These are phyloP conservation scores for Pseudotulostoma volvatum DNA, from an alignment of 495 filamentous ascomycete species.

Conservation along the genomic window DNA sequence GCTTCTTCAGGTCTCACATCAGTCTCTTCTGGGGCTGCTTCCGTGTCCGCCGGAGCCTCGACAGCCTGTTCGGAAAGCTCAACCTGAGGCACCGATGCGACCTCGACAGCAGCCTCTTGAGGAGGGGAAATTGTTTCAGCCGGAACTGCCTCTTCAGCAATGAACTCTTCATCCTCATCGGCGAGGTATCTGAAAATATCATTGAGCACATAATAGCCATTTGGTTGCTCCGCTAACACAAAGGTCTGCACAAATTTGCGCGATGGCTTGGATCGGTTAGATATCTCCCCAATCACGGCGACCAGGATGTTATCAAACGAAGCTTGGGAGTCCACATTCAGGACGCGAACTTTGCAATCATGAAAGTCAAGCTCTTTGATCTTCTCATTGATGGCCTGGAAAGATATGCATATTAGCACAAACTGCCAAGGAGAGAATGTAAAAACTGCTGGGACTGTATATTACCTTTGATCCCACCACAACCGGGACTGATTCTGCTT, in stretches of 20 bases:
- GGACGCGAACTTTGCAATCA: conserved; percentile 94
- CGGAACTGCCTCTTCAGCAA: conserved; percentile 37
- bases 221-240: conserved; percentile 87
- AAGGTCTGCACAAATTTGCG: conserved; percentile 98
- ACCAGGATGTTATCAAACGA: conserved; percentile 87
- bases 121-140: conserved; percentile 20
- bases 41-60: conserved; percentile 19
- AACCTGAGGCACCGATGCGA: conserved; percentile 21
- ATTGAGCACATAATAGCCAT: conserved; percentile 95
- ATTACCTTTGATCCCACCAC: conserved; percentile 71
- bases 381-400: conserved; percentile 76
- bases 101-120: conserved; percentile 22
- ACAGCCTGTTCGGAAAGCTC: conserved; percentile 12
- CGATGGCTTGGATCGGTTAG: conserved; percentile 74
- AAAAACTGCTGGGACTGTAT: no score
- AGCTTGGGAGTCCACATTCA: conserved; percentile 92
- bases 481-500: conserved; percentile 72
- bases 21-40: conserved; percentile 32
- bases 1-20: conserved; percentile 40
- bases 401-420: conserved; percentile 4
- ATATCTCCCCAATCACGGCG: conserved; percentile 94
- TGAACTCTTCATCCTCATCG: conserved; percentile 57
- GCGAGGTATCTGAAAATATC: conserved; percentile 90
- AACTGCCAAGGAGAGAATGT: conserved; percentile 2
- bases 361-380: conserved; percentile 88